Base-by-base conservation (phyloP, 2,329 filamentous ascomycete genomes). In the Hyphodiscus sp. region DNA sequence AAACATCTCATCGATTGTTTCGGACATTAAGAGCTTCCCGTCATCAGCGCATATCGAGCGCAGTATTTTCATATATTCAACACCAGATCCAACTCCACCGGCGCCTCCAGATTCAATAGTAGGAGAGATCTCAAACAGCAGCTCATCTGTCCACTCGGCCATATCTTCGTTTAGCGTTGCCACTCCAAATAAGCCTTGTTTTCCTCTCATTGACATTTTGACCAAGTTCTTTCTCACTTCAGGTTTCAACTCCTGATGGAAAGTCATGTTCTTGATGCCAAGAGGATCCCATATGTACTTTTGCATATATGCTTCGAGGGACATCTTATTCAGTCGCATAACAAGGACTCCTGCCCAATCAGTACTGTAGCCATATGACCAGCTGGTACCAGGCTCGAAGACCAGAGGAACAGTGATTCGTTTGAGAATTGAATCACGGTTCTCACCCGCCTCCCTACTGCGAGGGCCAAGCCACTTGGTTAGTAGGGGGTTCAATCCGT, bases 301-400 rank as follows among this genome's bases (percentile, higher is more conserved):
- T 29, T 59, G 38, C 60, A 64, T 62, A 45, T 60, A 62, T 0
- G 41, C 30, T 44, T 64, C 57, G 1, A 66, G 54, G 20, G 53
- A 51, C 0, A 33, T 53, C 11, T 56, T 53, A 26, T 52, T 59
- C 1, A 59, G 38, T 6, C 78, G 71, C 57, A 78, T 71, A 0
- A 82, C 59, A 0, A 73, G 65, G 0, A 77, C 61, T 2, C 79
- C 79, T 0, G 74, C 78, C 79, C 78, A 82, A 62, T 82, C 79
- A 5, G 79, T 67, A 9, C 66, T 64, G 7, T 69, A 69, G 0
- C 79, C 77, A 20, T 87, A 87, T 54, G 81, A 73, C 79, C 81
- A 87, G 7, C 71, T 71, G 19, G 77, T 75, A 0, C 83, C 83
- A 0, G 85, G 84, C 60, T 87, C 82, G 58, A 83, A 83, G 1